phyloP scores from a whole-genome alignment of 2,329 filamentous ascomycete species.

The Alternaria sp. region DNA sequence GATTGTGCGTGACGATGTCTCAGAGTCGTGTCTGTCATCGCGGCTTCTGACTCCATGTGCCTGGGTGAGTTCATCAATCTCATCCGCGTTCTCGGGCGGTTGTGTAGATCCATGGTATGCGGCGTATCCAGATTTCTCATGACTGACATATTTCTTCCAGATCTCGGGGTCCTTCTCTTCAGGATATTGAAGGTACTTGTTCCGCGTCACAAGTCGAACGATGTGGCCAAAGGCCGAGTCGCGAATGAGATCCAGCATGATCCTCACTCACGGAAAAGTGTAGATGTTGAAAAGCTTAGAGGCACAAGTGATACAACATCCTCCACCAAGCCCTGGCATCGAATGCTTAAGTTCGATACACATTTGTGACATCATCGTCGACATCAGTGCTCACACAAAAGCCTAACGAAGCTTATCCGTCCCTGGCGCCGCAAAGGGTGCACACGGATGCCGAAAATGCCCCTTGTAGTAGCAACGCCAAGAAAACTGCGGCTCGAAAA shows the following conservation, averaged over 20 bases:
- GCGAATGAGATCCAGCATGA: conserved; percentile 30
- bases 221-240: conserved; percentile 45
- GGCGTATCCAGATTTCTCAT: conserved; percentile 59
- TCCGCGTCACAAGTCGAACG: conserved; percentile 52
- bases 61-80: conserved; percentile 31
- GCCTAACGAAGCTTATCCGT: not conserved
- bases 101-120: conserved; percentile 56
- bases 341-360: conserved; percentile 7
- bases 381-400: conserved; percentile 2
- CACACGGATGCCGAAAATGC: conserved; percentile 4
- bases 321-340: not conserved
- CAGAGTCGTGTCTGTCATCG: conserved; percentile 17
- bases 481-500: conserved; percentile 6
- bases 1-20: conserved; percentile 24
- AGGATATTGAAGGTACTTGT: conserved; percentile 53
- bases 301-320: not conserved
- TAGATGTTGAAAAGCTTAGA: not conserved
- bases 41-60: conserved; percentile 20
- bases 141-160: conserved; percentile 60
- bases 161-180: conserved; percentile 59
- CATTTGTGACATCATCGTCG: conserved; percentile 17
- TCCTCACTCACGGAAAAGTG: not conserved
- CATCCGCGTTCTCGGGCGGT: conserved; percentile 39
- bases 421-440: not conserved
- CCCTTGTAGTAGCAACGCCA: not conserved